Conservation (phyloP, 495 filamentous ascomycete species). For the Aspergillus biplanus region DNA sequence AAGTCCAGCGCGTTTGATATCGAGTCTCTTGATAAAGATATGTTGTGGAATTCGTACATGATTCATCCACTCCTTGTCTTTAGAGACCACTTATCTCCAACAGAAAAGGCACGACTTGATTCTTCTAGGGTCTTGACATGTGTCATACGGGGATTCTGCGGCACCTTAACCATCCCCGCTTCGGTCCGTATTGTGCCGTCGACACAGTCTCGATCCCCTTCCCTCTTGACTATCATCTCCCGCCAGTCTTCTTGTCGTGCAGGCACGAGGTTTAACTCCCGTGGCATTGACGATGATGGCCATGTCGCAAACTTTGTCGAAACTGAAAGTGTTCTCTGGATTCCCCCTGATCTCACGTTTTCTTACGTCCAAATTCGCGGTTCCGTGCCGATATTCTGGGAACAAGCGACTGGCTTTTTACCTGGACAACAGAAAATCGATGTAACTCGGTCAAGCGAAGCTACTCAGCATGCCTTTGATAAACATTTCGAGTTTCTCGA, state of each 20-base stretch:
- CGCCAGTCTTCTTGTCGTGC: constrained; percentile 89
- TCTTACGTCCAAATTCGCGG: constrained; percentile 93
- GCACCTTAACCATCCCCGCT: constrained; percentile 80
- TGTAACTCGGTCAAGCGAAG: constrained; percentile 85
- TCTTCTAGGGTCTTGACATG: constrained; percentile 86
- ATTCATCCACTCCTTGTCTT: constrained; percentile 89
- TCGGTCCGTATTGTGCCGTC: constrained; percentile 54
- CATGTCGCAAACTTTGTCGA: constrained; percentile 94
- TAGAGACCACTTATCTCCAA: constrained; percentile 72
- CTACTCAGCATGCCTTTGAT: constrained; percentile 92
- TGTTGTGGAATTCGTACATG: constrained; percentile 98
- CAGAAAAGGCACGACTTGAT: constrained; percentile 77
- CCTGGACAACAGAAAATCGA: constrained; percentile 95
- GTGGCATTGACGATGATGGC: constrained; percentile 96
- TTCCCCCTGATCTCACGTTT: constrained; percentile 74
- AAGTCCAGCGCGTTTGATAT: constrained; percentile 70
- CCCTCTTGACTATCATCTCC: constrained; percentile 84
- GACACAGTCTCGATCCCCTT: constrained; percentile 68
- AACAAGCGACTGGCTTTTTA: constrained; percentile 83
- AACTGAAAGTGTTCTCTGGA: constrained; percentile 70
- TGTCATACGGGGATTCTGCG: constrained; percentile 90
- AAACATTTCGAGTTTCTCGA: constrained; percentile 87
- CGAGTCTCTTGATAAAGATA: constrained; percentile 82
- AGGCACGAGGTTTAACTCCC: constrained; percentile 92
- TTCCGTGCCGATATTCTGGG: constrained; percentile 96